Conservation (phyloP, 2,329 filamentous ascomycete genomes). For the Parafenestella ontariensis region DNA sequence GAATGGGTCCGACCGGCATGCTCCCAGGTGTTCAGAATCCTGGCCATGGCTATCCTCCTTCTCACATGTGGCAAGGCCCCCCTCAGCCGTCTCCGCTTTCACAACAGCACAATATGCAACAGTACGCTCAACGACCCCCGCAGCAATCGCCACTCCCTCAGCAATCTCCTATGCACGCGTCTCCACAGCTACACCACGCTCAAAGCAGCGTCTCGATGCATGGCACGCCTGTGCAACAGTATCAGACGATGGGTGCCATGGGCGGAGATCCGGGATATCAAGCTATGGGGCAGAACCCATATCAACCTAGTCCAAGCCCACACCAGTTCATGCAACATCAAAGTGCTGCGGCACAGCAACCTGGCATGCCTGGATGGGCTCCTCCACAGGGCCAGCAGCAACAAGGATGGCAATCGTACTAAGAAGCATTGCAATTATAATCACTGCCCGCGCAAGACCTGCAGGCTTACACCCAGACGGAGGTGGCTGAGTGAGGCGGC, state of each 20-base stretch:
- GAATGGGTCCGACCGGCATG: constrained; percentile 50
- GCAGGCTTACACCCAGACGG: neutral
- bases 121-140: constrained; percentile 52
- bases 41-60: constrained; percentile 55
- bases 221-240: constrained; percentile 52
- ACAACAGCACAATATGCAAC: constrained; percentile 55
- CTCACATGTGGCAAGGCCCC: constrained; percentile 59
- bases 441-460: neutral
- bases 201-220: constrained; percentile 54
- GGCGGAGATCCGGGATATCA: constrained; percentile 50
- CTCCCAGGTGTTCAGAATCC: constrained; percentile 50
- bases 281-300: constrained; percentile 57
- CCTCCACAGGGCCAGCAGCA: constrained; percentile 45
- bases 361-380: constrained; percentile 61
- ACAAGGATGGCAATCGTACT: constrained; percentile 52
- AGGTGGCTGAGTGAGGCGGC: neutral
- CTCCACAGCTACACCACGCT: constrained; percentile 56
- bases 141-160: constrained; percentile 55
- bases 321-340: constrained; percentile 56
- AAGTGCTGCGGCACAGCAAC: constrained; percentile 53
- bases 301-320: constrained; percentile 57
- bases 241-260: constrained; percentile 57
- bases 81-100: constrained; percentile 58
- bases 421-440: constrained; percentile 6
- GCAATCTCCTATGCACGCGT: constrained; percentile 58